Base-by-base conservation (phyloP, 495 filamentous ascomycete species). In the Daldinia concentrica region DNA sequence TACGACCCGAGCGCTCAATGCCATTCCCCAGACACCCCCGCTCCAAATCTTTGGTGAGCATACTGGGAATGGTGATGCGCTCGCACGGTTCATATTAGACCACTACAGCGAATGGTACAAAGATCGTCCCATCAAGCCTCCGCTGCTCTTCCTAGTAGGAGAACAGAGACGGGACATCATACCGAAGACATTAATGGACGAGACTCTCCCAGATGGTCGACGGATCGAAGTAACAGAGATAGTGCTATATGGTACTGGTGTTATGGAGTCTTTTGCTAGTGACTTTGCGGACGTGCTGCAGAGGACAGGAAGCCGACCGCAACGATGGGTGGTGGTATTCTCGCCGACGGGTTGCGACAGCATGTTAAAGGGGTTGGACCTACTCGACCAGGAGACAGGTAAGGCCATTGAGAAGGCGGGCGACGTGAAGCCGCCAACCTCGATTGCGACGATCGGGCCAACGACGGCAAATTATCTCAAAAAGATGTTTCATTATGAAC, bases 281-380 rank as follows among this genome's bases (percentile, higher is more conserved):
- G 83, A 90, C 61, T 97, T 97, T 70, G 74, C 68, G 17, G 64
- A 62, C 8, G 74, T 83, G 9, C 81, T 87, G 32, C 48, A 68
- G n/a, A 69, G 79, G 54, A 89, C 81, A 12, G 61, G 74, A 17
- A 78, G 76, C 39, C 74, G 73, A 7, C 62, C 73, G 32, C 71
- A 62, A 34, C 84, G 90, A 71, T 98, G 95, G 94, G 89, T 94
- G 1, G 92, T 97, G 12, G 91, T 98, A 7, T 99, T 99, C 73
- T 98, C 94, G 43, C 93, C 95, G 1, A 93, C 90, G 19, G 94
- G 92, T 1, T 95, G 93, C 72, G 89, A 91, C 78, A 89, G 87
- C 72, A 92, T 97, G 91, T 82, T 98, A 5, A 80, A 86, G 59
- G 86, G 84, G 34, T 77, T 97, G 72, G 87, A 82, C 17, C 66